A percentile compares a stretch with the other conserved stretches of the same genome.
These are phyloP conservation scores for Triticum timopheevii DNA, from an alignment of 176 grass and related monocot genomes.

Conservation along the genomic window DNA sequence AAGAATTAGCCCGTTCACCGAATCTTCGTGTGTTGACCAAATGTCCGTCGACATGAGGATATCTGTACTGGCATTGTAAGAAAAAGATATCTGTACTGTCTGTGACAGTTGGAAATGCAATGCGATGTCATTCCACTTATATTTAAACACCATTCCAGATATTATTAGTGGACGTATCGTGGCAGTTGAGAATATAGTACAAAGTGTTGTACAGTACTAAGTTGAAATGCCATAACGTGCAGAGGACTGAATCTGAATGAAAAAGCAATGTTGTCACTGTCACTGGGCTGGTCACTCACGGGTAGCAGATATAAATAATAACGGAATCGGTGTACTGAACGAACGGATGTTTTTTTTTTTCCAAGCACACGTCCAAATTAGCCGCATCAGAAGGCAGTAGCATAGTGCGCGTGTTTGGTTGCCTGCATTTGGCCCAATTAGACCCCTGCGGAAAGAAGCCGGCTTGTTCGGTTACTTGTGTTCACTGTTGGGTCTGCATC, in stretches of 20 bases:
- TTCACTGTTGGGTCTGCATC: too few species aligned
- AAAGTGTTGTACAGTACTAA: not conserved
- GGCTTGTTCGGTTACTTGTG: too few species aligned
- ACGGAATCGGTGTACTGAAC: not conserved
- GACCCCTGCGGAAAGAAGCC: too few species aligned
- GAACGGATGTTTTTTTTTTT: not conserved
- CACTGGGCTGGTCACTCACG: not conserved
- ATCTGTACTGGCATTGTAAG: not conserved
- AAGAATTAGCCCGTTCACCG: not conserved
- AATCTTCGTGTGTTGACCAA: slow-evolving; percentile 27
- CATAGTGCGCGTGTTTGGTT: too few species aligned
- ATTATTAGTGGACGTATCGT: too few species aligned
- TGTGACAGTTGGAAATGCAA: slow-evolving; percentile 6
- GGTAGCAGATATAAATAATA: not conserved
- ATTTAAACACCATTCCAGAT: too few species aligned
- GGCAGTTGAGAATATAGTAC: slow-evolving; percentile 4
- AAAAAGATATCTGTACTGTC: not conserved
- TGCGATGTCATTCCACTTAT: not conserved
- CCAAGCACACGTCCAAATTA: too few species aligned
- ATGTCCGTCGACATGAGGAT: not conserved
- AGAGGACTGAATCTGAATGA: slow-evolving; percentile 14
- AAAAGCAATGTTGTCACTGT: not conserved
- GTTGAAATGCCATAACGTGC: not conserved
- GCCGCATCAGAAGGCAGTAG: too few species aligned
- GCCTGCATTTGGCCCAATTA: too few species aligned